A percentile compares a stretch with the other conserved stretches of the same genome.
Evolutionary conservation across 768 basidiomycete genomes (phyloP).

Genomic region (Cytidiella melzeri): DNA sequence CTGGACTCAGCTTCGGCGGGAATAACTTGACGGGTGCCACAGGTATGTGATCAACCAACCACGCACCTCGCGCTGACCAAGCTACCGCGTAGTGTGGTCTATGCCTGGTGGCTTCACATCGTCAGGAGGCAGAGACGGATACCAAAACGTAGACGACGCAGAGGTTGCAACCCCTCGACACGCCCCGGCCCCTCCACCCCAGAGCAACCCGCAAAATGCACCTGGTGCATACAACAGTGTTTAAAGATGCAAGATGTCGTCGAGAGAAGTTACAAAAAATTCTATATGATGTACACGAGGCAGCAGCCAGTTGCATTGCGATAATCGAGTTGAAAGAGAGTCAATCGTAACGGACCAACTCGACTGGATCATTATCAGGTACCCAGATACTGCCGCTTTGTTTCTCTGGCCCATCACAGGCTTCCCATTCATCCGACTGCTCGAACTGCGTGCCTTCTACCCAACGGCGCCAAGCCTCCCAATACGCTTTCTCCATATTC

Average conservation of each 20-base stretch:
- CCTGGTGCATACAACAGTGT: conserved; percentile 30
- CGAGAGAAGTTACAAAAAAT: neutral
- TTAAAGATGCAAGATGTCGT: conserved; percentile 11
- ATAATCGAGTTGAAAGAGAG: neutral
- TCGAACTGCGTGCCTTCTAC: conserved; percentile 35
- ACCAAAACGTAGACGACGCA: conserved; percentile 31
- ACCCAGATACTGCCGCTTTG: conserved; percentile 26
- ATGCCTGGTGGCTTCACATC: conserved; percentile 39
- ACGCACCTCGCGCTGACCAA: neutral
- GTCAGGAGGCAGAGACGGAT: conserved; percentile 26
- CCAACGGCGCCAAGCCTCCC: conserved; percentile 42
- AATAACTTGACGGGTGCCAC: conserved; percentile 29
- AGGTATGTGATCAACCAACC: conserved; percentile 17
- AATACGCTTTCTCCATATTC: conserved; percentile 41
- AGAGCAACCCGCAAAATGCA: conserved; percentile 10
- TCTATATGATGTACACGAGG: neutral
- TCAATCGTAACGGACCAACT: conserved; percentile 15
- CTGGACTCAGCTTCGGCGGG: conserved; percentile 28
- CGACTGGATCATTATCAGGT: conserved; percentile 20
- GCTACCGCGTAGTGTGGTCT: conserved; percentile 30
- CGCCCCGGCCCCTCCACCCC: conserved; percentile 19
- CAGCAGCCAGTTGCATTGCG: neutral
- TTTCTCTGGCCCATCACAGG: conserved; percentile 24
- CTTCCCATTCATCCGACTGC: conserved; percentile 32
- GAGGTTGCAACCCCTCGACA: conserved; percentile 18